Evolutionary conservation across 2,329 filamentous ascomycete genomes (phyloP), one percentile per base, ranked within the genome.

Genomic region (Fusarium algeriense): DNA sequence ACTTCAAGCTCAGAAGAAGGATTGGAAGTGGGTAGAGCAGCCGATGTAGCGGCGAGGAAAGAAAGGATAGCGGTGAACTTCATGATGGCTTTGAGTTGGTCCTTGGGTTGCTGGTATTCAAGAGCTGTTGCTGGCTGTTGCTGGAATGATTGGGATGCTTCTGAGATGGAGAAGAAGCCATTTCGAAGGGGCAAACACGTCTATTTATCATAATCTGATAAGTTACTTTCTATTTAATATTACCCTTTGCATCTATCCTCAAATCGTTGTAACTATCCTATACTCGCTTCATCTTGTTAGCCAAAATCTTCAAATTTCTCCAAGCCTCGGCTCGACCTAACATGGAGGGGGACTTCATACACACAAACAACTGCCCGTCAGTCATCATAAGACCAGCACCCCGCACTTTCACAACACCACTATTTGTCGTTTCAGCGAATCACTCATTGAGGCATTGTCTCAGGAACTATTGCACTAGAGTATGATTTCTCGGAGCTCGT

Each of bases 21-120:
- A 2, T 40, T 34, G 13, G 59, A 15, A 26, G 70, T 43, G 6
- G 70, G 70, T 0, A 73, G 44, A 19, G 70, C 59, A 23, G 50
- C 35, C 12, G 62, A 41, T 11, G 70, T 56, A 37, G 67, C 67
- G 13, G 53, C 57, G 14, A 73, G 34, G 23, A 73, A 26, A 19
- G 70, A 64, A 14, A 67, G 30, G 19, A 73, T 40, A 28, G 59
- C 15, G 19, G 6, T 35, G 46, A 73, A 60, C 70, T 73, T 73
- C 70, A 73, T 73, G 55, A 23, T 55, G 28, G 45, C n/a, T 34
- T 9, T n/a, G 5, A 37, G 14, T 30, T 9, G 23, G 8, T 23
- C 15, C 2, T 37, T 30, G 12, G 40, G 15, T n/a, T 46, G 60
- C 38, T 54, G 9, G 8, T 15, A 32, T 30, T 30, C 30, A 30